These are phyloP conservation scores for Aspergillus thermomutatus DNA, from an alignment of 2,329 filamentous ascomycete genomes.

Conservation along the genomic window DNA sequence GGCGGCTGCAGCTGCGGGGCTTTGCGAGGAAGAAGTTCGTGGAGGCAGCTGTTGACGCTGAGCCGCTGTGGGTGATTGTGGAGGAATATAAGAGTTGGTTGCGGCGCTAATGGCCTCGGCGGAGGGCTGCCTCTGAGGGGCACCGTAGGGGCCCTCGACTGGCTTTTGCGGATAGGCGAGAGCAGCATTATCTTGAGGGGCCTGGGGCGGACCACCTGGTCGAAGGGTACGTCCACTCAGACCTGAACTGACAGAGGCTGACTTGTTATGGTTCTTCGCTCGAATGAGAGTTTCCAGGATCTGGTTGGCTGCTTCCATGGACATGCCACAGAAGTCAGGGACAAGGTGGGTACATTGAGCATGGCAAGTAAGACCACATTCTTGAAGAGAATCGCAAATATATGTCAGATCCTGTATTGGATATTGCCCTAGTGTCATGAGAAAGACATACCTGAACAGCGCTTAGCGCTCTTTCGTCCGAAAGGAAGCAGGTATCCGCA, in stretches of 20 bases:
- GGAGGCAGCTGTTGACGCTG: slow-evolving; percentile 45
- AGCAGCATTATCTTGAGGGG: slow-evolving; percentile 35
- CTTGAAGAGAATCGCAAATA: slow-evolving; percentile 40
- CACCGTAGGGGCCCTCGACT: slow-evolving; percentile 34
- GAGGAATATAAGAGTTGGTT: slow-evolving; percentile 41
- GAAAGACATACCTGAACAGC: slow-evolving; percentile 67
- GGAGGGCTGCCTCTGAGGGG: slow-evolving; percentile 35
- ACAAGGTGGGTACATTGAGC: slow-evolving; percentile 90
- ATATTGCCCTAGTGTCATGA: too few relatives aligned
- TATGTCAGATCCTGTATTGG: not conserved
- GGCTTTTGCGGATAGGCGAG: slow-evolving; percentile 36
- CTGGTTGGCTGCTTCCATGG: slow-evolving; percentile 93
- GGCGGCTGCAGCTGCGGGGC: slow-evolving; percentile 48
- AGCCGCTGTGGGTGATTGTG: slow-evolving; percentile 43
- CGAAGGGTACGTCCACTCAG: slow-evolving; percentile 68
- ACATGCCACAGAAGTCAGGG: slow-evolving; percentile 98
- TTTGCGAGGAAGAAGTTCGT: slow-evolving; percentile 47
- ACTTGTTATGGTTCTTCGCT: slow-evolving; percentile 68
- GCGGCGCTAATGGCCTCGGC: slow-evolving; percentile 42
- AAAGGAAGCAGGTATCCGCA: slow-evolving; percentile 95
- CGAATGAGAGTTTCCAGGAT: slow-evolving; percentile 83
- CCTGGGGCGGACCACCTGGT: slow-evolving; percentile 46
- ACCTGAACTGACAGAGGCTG: slow-evolving; percentile 47
- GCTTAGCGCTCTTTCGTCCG: slow-evolving; percentile 90
- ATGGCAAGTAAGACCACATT: slow-evolving; percentile 90